Evolutionary conservation across 202 grass and related monocot genomes (phyloP).

Genomic region (Schoenoplectus tabernaemontani): DNA sequence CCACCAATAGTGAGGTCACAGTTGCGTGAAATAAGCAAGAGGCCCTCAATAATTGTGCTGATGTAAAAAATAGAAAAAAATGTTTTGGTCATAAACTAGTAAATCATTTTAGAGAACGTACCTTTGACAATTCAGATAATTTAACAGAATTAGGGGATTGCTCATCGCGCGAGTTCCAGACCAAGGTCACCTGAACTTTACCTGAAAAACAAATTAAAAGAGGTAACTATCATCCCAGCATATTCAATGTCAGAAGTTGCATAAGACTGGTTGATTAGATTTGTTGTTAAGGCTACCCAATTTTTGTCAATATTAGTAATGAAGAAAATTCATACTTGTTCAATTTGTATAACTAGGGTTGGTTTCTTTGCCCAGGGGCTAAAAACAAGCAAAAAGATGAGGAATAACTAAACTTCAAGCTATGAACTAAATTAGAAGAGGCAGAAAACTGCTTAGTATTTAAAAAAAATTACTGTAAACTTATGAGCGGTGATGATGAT

Average conservation of each 20-base stretch:
- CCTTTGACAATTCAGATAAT: constrained; percentile 61
- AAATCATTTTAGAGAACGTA: constrained; percentile 32
- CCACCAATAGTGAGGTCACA: neutral
- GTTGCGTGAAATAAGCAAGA: neutral
- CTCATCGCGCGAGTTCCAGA: constrained; percentile 93
- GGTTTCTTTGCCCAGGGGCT: neutral
- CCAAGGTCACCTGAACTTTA: constrained; percentile 84
- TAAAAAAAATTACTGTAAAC: neutral
- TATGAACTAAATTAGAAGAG: neutral
- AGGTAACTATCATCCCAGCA: constrained; percentile 15
- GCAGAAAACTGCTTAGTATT: neutral
- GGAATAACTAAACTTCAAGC: neutral
- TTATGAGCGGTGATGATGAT: neutral
- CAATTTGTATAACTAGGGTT: neutral
- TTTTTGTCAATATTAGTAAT: constrained; percentile 9
- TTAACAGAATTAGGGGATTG: constrained; percentile 54
- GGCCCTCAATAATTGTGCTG: neutral
- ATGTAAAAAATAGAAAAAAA: neutral
- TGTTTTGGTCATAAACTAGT: neutral
- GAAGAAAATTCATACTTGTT: neutral
- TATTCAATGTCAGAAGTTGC: neutral
- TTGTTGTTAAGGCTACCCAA: constrained; percentile 26
- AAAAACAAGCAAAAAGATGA: neutral
- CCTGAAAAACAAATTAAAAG: constrained; percentile 33
- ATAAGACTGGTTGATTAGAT: neutral